Percentiles rank a stretch among this genome's conserved stretches.
phyloP scores from a whole-genome alignment of 2,329 filamentous ascomycete species.

The Penicillium nordicum region DNA sequence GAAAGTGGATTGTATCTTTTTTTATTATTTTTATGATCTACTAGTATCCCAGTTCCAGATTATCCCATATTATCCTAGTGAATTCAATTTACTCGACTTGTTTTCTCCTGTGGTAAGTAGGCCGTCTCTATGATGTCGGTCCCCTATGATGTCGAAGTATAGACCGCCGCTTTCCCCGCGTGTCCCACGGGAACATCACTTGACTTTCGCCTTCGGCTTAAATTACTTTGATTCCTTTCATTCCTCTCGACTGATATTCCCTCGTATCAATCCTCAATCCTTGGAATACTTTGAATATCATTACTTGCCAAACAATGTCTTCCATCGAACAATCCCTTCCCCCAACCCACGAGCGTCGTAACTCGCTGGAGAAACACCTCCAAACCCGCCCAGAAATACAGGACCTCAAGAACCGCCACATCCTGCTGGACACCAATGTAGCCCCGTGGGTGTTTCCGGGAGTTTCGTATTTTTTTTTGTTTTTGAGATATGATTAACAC shows the following conservation, averaged over 20 bases:
- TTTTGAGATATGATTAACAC: background rate
- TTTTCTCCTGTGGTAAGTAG: too few species aligned
- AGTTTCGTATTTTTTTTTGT: too few species aligned
- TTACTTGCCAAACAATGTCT: conserved; percentile 15
- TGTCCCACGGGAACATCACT: conserved; percentile 18
- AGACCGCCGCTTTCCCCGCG: conserved; percentile 17
- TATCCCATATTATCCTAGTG: background rate
- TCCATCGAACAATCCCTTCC: conserved; percentile 54
- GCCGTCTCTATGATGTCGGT: background rate
- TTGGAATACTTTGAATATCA: background rate
- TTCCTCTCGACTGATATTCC: background rate
- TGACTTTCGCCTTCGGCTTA: conserved; percentile 10
- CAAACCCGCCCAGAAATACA: conserved; percentile 64
- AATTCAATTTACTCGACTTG: background rate
- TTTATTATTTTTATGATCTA: conserved; percentile 1
- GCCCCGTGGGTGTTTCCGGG: conserved; percentile 55
- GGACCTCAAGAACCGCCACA: conserved; percentile 66
- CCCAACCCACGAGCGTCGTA: conserved; percentile 57
- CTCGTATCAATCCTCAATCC: background rate
- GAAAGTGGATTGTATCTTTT: background rate
- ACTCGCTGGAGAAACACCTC: conserved; percentile 71
- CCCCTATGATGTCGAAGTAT: background rate
- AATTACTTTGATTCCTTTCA: background rate
- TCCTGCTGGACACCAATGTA: conserved; percentile 63
- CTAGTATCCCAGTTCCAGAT: background rate